A percentile compares a stretch with the other conserved stretches of the same genome.
These are phyloP conservation scores for Liquidambar formosana DNA, from an alignment of 164 flowering plant species.

Conservation along the genomic window DNA sequence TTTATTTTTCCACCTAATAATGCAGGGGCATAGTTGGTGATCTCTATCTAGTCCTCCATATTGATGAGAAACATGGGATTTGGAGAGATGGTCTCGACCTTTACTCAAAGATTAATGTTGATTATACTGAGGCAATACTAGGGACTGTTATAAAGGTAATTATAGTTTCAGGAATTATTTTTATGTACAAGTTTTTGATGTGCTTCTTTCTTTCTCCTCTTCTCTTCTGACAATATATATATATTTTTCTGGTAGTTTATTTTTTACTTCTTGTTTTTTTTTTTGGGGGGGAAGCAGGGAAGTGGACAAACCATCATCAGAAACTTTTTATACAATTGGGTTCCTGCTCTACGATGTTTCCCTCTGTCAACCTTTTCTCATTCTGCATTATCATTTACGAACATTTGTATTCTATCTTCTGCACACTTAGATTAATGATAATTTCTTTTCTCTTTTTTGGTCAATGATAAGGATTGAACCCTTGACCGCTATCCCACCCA, in stretches of 20 bases:
- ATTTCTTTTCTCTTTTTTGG: too few relatives aligned
- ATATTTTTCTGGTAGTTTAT: too few relatives aligned
- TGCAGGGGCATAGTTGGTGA: constrained; percentile 78
- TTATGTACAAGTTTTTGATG: too few relatives aligned
- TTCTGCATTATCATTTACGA: not conserved
- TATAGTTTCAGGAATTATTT: not conserved
- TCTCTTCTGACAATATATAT: too few relatives aligned
- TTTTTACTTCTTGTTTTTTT: too few relatives aligned
- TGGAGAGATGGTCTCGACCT: constrained; percentile 76
- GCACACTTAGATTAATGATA: too few relatives aligned
- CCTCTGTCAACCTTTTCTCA: not conserved
- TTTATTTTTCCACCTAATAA: constrained; percentile 6
- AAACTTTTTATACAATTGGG: not conserved
- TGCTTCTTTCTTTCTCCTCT: too few relatives aligned
- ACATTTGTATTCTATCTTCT: too few relatives aligned
- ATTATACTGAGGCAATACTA: constrained; percentile 85
- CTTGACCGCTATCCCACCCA: too few relatives aligned
- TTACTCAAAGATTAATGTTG: constrained; percentile 66
- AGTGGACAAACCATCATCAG: not conserved
- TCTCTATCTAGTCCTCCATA: constrained; percentile 63
- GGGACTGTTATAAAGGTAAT: constrained; percentile 75
- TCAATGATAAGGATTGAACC: too few relatives aligned
- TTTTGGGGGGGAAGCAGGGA: too few relatives aligned
- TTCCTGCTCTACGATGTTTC: not conserved
- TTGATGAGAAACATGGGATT: constrained; percentile 70